phyloP scores from a whole-genome alignment of 2,329 filamentous ascomycete genomes.

The Fusarium sp. region DNA sequence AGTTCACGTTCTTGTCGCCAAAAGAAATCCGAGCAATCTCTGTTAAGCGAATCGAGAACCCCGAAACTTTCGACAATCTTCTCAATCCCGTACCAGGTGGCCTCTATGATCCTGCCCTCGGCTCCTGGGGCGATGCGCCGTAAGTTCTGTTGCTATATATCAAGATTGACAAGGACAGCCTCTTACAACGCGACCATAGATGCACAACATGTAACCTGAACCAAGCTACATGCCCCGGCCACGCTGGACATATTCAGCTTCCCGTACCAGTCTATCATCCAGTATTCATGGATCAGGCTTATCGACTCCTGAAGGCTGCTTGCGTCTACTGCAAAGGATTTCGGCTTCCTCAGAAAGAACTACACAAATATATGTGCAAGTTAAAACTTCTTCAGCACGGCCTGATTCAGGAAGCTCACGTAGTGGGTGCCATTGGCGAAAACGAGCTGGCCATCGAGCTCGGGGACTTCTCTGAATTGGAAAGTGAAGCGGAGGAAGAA shows the following conservation, averaged over 20 bases:
- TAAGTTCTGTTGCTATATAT: conserved; percentile 56
- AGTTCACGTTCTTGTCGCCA: conserved; percentile 86
- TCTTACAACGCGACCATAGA: conserved; percentile 58
- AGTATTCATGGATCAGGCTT: conserved; percentile 93
- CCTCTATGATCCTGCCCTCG: conserved; percentile 91
- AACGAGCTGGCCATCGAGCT: conserved; percentile 55
- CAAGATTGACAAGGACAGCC: conserved; percentile 6
- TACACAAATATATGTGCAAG: conserved; percentile 86
- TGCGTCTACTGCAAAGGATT: conserved; percentile 93
- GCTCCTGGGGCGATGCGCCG: conserved; percentile 88
- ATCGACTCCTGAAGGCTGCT: conserved; percentile 85
- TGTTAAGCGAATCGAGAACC: conserved; percentile 93
- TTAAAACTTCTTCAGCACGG: conserved; percentile 88
- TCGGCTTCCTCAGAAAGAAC: conserved; percentile 79
- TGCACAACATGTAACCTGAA: conserved; percentile 94
- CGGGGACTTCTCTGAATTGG: conserved; percentile 55
- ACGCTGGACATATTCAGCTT: conserved; percentile 94
- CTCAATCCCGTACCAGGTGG: conserved; percentile 91
- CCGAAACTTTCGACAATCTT: conserved; percentile 92
- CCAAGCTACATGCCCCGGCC: conserved; percentile 86
- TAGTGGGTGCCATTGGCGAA: conserved; percentile 66
- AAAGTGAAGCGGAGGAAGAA: conserved; percentile 74
- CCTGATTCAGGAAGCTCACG: conserved; percentile 75
- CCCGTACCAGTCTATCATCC: conserved; percentile 95
- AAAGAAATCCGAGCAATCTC: conserved; percentile 90